Evolutionary conservation across 78 protist species (phyloP), one percentile per base, ranked within the genome.

Genomic region (Dictyostelium intermedium): DNA sequence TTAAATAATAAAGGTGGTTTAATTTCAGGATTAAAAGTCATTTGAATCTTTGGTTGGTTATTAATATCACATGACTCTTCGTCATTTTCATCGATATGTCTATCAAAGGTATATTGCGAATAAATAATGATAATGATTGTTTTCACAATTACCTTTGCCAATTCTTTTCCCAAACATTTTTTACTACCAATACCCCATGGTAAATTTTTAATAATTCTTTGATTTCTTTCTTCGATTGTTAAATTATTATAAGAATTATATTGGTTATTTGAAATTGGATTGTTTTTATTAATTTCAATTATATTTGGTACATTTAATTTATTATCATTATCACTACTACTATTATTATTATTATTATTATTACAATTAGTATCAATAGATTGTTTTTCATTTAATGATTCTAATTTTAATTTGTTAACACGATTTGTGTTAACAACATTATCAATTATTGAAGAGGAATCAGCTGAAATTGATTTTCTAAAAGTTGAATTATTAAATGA

Each of bases 121-220:
- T 79, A 80, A 9, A 89, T 2, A 8, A 14, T 13, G 25, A 89
- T 70, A 4, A 89, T 43, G 3, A 66, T 70, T 27, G 87, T 80
- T 70, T 89, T 89, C 1, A 80, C 16, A 1, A 89, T 63, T 25
- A 81, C 3, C 27, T 80, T 89, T n/a, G 87, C 41, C 5, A 89
- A 35, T 34, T 81, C 50, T 18, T 43, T 69, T 14, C 84, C 94
- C 23, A 80, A 32, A 69, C 94, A 89, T 43, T 69, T 60, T 41
- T 35, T 60, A 45, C 73, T 69, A n/a, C 94, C 94, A 37, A 45
- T 43, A 9, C 94, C 94, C 74, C 83, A 89, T 11, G 74, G 37
- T 34, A 89, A 35, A 45, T 63, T 83, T 53, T 56, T 80, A 32
- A 89, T 25, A 4, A 80, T 66, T 87, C 63, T 56, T 37, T 41